A percentile compares a stretch with the other conserved stretches of the same genome.
phyloP scores from a whole-genome alignment of 78 protist species.

The Mantamonas sphyraenae region DNA sequence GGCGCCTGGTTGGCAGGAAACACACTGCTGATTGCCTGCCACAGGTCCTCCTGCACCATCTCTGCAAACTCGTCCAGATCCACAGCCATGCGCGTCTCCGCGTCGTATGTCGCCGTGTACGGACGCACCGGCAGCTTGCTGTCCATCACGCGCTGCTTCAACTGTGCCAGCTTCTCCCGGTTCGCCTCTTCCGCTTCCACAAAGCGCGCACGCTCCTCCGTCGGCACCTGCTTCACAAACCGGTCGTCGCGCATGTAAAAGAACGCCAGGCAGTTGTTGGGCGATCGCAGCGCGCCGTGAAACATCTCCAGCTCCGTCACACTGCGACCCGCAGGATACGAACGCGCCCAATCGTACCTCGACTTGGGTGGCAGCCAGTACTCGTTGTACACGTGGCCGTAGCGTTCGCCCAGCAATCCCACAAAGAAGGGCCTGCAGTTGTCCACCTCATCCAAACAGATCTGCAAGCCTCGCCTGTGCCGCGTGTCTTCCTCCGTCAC shows the following conservation, averaged over 20 bases:
- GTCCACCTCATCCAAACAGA: slow-evolving; percentile 60
- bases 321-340: slow-evolving; percentile 22
- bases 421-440: slow-evolving; percentile 70
- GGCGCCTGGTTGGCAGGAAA: no score
- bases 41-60: slow-evolving; percentile 36
- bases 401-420: slow-evolving; percentile 63
- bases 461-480: slow-evolving; percentile 7
- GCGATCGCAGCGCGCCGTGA: slow-evolving; percentile 23
- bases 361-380: background rate
- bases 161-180: background rate
- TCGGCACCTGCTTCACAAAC: slow-evolving; percentile 8
- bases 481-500: slow-evolving; percentile 43
- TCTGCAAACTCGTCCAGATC: slow-evolving; percentile 21
- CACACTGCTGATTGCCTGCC: slow-evolving; percentile 17
- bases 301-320: slow-evolving; percentile 64
- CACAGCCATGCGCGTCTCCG: slow-evolving; percentile 8
- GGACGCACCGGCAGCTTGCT: no score
- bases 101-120: background rate
- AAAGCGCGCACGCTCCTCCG: slow-evolving; percentile 15
- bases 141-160: slow-evolving; percentile 15
- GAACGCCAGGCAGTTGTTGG: slow-evolving; percentile 6
- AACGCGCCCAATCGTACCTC: background rate
- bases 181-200: slow-evolving; percentile 22
- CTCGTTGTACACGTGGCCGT: slow-evolving; percentile 39
- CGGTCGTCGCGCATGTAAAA: slow-evolving; percentile 40